Base-by-base conservation (phyloP, 73 alveolate species). In the Paramecium octaurelia region DNA sequence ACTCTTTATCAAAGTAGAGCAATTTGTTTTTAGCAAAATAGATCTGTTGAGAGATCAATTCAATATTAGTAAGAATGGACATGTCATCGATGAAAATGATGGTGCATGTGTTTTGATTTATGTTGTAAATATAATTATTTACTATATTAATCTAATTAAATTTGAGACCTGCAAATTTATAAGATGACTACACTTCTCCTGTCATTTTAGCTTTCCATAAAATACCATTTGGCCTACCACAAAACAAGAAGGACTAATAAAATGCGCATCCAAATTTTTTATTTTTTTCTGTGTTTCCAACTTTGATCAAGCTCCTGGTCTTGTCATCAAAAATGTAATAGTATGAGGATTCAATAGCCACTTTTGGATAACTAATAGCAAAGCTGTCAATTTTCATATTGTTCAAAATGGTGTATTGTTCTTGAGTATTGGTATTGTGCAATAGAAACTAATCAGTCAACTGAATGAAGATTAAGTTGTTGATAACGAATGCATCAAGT, bases 231-330 rank as follows among this genome's bases (percentile, higher is more conserved):
- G 91, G 91, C 24, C 91, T 8, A 8, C 91, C 73, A 44, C 91
- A 80, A 42, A 80, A 80, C 1, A 80, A 31, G 46, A 16, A 80
- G 6, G 36, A 44, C 12, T 80, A 35, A 46, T 80, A 80, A 23
- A 40, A 80, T 4, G 75, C 54, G 12, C 91, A 80, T 44, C 91
- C 91, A 43, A 80, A 18, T 43, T 80, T 42, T 24, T 48, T 43
- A 11, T 80, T 80, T 46, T 80, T 80, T 46, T 42, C 76, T 44
- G 91, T 80, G 31, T 48, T 80, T 12, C 91, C 91, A 24, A 80
- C 76, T 24, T 46, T 80, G 27, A 80, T 80, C 76, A 48, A 24
- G 6, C 57, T 80, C 14, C 57, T 40, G 2, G 91, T 42, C 57
- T 80, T 42, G 23, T 23, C 57, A 80, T 80, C 91, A 23, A 31